Conservation (phyloP, 495 filamentous ascomycete species). For the Xylaria castorea region DNA sequence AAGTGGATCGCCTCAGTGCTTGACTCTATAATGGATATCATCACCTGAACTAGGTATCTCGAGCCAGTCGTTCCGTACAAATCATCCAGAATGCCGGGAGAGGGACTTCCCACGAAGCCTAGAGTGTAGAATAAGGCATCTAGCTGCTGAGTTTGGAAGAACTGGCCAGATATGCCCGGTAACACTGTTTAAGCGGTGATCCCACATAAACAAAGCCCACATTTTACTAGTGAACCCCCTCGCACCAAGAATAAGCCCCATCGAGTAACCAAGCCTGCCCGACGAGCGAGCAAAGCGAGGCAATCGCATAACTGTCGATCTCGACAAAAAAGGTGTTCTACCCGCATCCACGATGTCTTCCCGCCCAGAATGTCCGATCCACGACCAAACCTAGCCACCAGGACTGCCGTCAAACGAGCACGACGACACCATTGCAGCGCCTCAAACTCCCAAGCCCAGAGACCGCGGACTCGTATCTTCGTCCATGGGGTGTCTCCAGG, state of each 20-base stretch:
- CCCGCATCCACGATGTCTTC: conserved; percentile 49
- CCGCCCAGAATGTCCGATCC: conserved; percentile 35
- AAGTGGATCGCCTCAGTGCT: conserved; percentile 84
- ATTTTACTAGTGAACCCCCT: conserved; percentile 64
- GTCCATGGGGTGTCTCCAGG: conserved; percentile 64
- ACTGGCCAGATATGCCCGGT: neutral
- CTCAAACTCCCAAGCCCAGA: conserved; percentile 47
- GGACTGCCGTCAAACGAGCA: conserved; percentile 48
- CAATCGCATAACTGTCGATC: conserved; percentile 99
- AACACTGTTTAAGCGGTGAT: conserved; percentile 8
- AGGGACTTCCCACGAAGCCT: conserved; percentile 54
- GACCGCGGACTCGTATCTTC: conserved; percentile 86
- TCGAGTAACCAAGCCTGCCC: conserved; percentile 88
- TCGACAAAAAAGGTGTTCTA: conserved; percentile 77
- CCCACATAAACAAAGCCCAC: conserved; percentile 42
- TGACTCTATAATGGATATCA: conserved; percentile 99
- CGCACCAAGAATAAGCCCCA: conserved; percentile 99
- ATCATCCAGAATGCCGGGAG: conserved; percentile 41
- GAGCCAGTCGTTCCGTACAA: conserved; percentile 25
- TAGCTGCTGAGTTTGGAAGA: conserved; percentile 2
- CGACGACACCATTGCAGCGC: conserved; percentile 33
- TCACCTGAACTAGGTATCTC: conserved; percentile 74
- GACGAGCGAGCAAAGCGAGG: conserved; percentile 51
- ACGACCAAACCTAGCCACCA: conserved; percentile 46
- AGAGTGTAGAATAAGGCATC: conserved; percentile 46